phyloP scores from a whole-genome alignment of 495 filamentous ascomycete genomes.

The Diplogelasinospora grovesii region DNA sequence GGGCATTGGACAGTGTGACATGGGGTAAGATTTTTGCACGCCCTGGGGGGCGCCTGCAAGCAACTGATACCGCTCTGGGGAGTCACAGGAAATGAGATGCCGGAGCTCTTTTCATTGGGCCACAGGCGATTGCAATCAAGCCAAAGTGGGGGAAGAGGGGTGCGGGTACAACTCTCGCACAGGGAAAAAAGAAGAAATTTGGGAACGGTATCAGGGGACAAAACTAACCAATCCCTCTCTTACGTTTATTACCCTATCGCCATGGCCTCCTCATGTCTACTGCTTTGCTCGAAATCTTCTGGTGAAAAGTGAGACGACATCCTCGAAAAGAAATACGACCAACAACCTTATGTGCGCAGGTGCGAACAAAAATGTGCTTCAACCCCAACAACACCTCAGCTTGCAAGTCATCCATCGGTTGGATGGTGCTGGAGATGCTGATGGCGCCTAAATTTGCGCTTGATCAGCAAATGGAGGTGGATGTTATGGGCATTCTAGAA shows the following conservation, averaged over 20 bases:
- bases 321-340: too few relatives aligned
- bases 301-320: too few relatives aligned
- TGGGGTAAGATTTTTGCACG: conserved; percentile 3
- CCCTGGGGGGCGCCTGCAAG: conserved; percentile 6
- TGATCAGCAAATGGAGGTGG: too few relatives aligned
- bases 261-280: conserved; percentile 3
- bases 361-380: too few relatives aligned
- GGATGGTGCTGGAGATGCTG: too few relatives aligned
- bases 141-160: conserved; percentile 7
- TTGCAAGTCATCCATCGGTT: too few relatives aligned
- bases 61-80: conserved; percentile 8
- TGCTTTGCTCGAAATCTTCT: too few relatives aligned
- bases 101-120: conserved; percentile 13
- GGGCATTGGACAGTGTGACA: not conserved
- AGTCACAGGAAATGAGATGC: conserved; percentile 16
- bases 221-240: conserved; percentile 3
- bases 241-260: not conserved
- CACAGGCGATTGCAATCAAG: conserved; percentile 1
- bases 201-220: conserved; percentile 10
- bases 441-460: too few relatives aligned
- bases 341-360: too few relatives aligned
- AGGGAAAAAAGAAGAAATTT: conserved; percentile 21
- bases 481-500: too few relatives aligned
- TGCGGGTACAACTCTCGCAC: conserved; percentile 1
- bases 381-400: too few relatives aligned